Percentiles rank a stretch among this genome's conserved stretches.
Evolutionary conservation across 495 filamentous ascomycete genomes (phyloP).

Genomic region (Beverwykella pulmonaria): DNA sequence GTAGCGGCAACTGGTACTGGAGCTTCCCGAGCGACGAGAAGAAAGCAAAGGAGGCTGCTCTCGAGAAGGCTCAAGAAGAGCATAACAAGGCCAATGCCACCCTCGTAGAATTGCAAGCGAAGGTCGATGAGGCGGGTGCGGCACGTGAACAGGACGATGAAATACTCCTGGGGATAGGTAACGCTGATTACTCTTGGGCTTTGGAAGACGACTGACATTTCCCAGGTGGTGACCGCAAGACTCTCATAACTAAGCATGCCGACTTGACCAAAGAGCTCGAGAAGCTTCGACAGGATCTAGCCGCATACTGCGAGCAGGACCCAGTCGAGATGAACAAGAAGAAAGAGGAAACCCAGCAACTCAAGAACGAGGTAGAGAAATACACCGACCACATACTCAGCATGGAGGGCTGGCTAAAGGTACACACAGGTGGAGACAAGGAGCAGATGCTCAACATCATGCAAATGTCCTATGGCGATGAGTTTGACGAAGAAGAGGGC

Average conservation of each 20-base stretch:
- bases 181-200: neutral
- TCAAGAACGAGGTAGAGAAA: slow-evolving; percentile 53
- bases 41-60: slow-evolving; percentile 52
- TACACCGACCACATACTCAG: slow-evolving; percentile 68
- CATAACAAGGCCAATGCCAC: slow-evolving; percentile 51
- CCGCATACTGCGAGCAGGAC: slow-evolving; percentile 56
- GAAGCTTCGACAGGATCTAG: slow-evolving; percentile 49
- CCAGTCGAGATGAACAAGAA: slow-evolving; percentile 57
- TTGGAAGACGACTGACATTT: neutral
- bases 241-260: slow-evolving; percentile 40
- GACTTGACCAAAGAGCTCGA: slow-evolving; percentile 47
- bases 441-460: slow-evolving; percentile 56
- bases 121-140: slow-evolving; percentile 51
- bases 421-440: slow-evolving; percentile 55
- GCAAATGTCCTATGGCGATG: slow-evolving; percentile 61
- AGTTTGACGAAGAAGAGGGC: slow-evolving; percentile 63
- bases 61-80: slow-evolving; percentile 58
- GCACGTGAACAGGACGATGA: slow-evolving; percentile 49
- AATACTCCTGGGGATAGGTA: slow-evolving; percentile 36
- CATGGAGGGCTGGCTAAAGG: slow-evolving; percentile 63
- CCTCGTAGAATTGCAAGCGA: slow-evolving; percentile 49
- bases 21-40: slow-evolving; percentile 67
- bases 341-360: slow-evolving; percentile 53
- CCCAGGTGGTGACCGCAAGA: slow-evolving; percentile 40
- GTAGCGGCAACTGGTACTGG: slow-evolving; percentile 84